Evolutionary conservation across 768 basidiomycete species (phyloP), one percentile per base, ranked within the genome.

Genomic region (Boletus tylopilopsis): DNA sequence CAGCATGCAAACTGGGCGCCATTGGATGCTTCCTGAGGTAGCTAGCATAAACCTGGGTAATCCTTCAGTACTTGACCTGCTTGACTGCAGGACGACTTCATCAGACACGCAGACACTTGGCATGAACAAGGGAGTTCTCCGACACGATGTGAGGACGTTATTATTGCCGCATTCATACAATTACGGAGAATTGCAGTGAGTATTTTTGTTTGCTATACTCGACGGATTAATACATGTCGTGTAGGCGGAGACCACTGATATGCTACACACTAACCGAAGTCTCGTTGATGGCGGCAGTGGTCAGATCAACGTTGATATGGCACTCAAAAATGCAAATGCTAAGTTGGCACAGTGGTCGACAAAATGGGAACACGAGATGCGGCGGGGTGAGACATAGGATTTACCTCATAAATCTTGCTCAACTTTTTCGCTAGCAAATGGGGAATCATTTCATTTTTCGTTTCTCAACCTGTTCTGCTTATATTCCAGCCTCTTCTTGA

Each of bases 11-110:
- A 91, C 90, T 2, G 90, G 90, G 41, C 76, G 86, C 36, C 82
- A 81, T 51, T 91, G 88, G 88, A 92, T 92, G 90, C 76, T 93
- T 18, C 87, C 86, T 9, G 90, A 91, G 71, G 76, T 76, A 54
- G 30, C 19, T 53, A 42, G 21, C 18, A 21, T 39, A 38, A 41
- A 38, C 13, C 50, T 23, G 46, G 15, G 38, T 34, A 18, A 45
- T n/a, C 22, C 6, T 46, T 50, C 51, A 41, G n/a, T 30, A 15
- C 51, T 52, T 61, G 45, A 61, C 36, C 6, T 40, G 15, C 35
- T 47, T 47, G 42, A 6, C 10, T 40, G 27, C 50, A 76, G 72
- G 87, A 88, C 61, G 87, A 90, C 47, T 75, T 90, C 50, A 78
- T 91, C 51, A 76, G 84, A 51, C 76, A 86, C 58, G 78, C 85